Conservation (phyloP, 306 rosid species). For the Castanea mollissima region DNA sequence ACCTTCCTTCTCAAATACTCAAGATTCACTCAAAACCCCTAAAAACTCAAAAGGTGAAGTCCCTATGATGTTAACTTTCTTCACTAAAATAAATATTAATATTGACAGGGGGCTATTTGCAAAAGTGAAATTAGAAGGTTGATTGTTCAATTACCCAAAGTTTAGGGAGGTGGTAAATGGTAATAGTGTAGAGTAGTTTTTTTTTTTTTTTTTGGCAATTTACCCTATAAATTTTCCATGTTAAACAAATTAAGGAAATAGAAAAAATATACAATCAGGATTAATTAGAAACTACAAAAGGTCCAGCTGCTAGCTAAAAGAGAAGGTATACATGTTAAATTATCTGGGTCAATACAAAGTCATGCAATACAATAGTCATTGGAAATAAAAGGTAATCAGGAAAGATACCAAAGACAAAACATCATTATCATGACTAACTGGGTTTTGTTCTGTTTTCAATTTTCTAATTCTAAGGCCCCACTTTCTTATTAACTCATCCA, state of each 20-base stretch:
- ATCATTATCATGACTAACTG: conserved; percentile 4
- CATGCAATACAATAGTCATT: background rate
- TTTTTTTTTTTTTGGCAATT: too few species aligned
- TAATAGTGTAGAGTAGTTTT: too few species aligned
- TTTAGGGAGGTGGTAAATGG: too few species aligned
- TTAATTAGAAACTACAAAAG: background rate
- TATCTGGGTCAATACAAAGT: background rate
- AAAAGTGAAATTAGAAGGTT: too few species aligned
- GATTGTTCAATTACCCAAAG: too few species aligned
- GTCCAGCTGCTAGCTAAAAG: background rate
- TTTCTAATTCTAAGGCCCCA: conserved; percentile 14
- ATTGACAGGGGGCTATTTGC: too few species aligned
- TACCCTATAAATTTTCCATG: too few species aligned
- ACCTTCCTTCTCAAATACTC: too few species aligned
- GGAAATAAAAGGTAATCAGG: background rate
- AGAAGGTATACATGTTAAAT: background rate
- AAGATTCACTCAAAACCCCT: too few species aligned
- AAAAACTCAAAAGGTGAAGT: too few species aligned
- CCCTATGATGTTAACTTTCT: too few species aligned
- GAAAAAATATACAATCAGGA: background rate
- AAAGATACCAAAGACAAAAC: conserved; percentile 10
- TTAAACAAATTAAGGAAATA: background rate
- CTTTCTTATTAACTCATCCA: background rate
- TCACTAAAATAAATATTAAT: too few species aligned
- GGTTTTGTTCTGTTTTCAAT: conserved; percentile 9